Evolutionary conservation across 2,329 filamentous ascomycete genomes (phyloP), one percentile per base, ranked within the genome.

Genomic region (Aspergillus sp.): DNA sequence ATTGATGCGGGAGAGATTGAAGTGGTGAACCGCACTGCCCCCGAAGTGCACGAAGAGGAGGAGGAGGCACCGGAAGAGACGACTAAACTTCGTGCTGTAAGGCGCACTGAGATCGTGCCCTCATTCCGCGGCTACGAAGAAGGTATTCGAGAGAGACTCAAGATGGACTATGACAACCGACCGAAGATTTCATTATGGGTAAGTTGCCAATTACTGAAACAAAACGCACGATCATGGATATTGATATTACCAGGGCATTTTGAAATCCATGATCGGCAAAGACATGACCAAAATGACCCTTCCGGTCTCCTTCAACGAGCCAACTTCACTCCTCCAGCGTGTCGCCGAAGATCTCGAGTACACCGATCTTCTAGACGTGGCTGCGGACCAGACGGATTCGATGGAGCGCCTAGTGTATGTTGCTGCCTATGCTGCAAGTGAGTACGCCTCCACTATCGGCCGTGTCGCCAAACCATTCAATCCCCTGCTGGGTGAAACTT

Each of bases 231-330:
- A 30, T 19, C 19, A 19, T 19, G 25, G 47, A 34, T n/a, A 31
- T 43, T 15, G 17, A 8, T 57, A 54, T 66, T 38, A 38, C 34
- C 34, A 97, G 93, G 90, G 91, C 68, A 97, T 99, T 69, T 82
- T 99, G 66, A 99, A 98, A 81, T 98, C 94, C 23, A 98, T 99
- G 95, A 97, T 99, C 78, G 95, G 95, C 66, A 98, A 99, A 77
- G 95, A 99, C 74, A 98, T 99, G 95, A 98, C 95, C 43, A 98
- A 96, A 82, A 99, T 99, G 94, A 98, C 95, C 0, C 82, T 99
- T 22, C 95, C 95, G 0, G 95, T 99, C 2, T 97, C 95, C 0
- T 98, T 99, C 82, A 99, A 99, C 79, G 95, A 99, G 77, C 95
- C 95, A 0, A 99, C 95, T 0, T 98, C 95, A 6, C 82, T 99